Conservation (phyloP, 192 early-diverging fungal species). For the Rhizoclosmatium globosum region DNA sequence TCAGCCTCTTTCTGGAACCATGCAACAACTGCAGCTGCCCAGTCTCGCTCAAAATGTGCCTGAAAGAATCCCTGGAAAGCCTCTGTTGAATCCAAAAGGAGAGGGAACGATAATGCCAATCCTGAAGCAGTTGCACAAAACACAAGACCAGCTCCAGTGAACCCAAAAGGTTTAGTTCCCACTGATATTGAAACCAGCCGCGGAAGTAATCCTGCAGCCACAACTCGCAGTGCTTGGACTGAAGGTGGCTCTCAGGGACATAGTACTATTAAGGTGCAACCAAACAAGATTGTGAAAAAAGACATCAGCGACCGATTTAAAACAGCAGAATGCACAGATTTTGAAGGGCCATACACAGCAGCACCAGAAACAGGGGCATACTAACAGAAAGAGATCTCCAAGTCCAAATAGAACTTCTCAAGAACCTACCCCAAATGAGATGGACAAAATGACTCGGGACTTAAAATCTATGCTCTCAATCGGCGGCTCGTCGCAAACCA, state of each 20-base stretch:
- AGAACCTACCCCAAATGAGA: not conserved
- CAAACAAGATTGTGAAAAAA: constrained; percentile 2
- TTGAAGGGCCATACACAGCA: constrained; percentile 16
- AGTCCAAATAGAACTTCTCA: not conserved
- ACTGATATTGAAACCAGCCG: constrained; percentile 3
- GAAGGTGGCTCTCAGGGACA: not conserved
- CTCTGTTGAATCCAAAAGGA: constrained; percentile 19
- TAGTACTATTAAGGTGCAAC: not conserved
- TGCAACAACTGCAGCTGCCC: constrained; percentile 18
- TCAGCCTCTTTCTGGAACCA: constrained; percentile 54
- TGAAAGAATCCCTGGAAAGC: constrained; percentile 39
- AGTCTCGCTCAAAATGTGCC: constrained; percentile 16
- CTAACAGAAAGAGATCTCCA: not conserved
- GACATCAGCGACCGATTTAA: not conserved
- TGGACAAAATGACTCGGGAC: constrained; percentile 23
- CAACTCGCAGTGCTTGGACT: constrained; percentile 15
- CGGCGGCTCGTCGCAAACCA: constrained; percentile 7
- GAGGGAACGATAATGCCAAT: not conserved
- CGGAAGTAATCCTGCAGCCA: not conserved
- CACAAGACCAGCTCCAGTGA: not conserved
- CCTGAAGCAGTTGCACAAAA: not conserved
- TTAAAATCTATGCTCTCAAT: constrained; percentile 38
- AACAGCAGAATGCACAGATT: constrained; percentile 26
- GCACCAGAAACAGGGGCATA: constrained; percentile 1
- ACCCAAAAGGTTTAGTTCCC: constrained; percentile 1